Conservation (phyloP, 179 eudicot species). For the Actinidia chinensis region DNA sequence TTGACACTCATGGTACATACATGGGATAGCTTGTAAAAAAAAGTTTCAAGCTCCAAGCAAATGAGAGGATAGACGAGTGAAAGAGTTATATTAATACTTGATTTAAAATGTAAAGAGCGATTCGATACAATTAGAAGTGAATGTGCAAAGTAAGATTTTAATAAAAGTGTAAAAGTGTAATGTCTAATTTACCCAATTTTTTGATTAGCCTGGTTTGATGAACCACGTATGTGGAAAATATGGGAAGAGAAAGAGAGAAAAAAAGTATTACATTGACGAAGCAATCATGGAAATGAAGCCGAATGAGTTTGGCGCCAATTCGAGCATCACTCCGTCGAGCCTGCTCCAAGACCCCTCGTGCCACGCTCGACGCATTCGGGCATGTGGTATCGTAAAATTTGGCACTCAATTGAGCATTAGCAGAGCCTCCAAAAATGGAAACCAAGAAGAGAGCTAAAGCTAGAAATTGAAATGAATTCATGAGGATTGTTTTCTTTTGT, state of each 20-base stretch:
- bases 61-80: too few relatives aligned
- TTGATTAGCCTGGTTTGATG: neutral
- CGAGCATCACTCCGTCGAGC: conserved; percentile 12
- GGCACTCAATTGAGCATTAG: conserved; percentile 17
- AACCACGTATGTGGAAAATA: neutral
- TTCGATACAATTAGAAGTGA: too few relatives aligned
- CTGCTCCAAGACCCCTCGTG: neutral
- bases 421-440: neutral
- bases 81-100: too few relatives aligned
- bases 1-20: too few relatives aligned
- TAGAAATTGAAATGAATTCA: conserved; percentile 6
- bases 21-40: too few relatives aligned
- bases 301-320: conserved; percentile 18
- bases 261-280: conserved; percentile 11
- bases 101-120: too few relatives aligned
- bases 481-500: neutral
- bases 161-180: too few relatives aligned
- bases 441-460: conserved; percentile 13
- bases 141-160: too few relatives aligned
- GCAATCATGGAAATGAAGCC: conserved; percentile 27
- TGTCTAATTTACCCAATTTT: neutral
- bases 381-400: conserved; percentile 18
- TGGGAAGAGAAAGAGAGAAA: neutral
- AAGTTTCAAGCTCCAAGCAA: too few relatives aligned
- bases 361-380: conserved; percentile 16